phyloP scores from a whole-genome alignment of 2,329 filamentous ascomycete species.

The Ophiosphaerella korrae region DNA sequence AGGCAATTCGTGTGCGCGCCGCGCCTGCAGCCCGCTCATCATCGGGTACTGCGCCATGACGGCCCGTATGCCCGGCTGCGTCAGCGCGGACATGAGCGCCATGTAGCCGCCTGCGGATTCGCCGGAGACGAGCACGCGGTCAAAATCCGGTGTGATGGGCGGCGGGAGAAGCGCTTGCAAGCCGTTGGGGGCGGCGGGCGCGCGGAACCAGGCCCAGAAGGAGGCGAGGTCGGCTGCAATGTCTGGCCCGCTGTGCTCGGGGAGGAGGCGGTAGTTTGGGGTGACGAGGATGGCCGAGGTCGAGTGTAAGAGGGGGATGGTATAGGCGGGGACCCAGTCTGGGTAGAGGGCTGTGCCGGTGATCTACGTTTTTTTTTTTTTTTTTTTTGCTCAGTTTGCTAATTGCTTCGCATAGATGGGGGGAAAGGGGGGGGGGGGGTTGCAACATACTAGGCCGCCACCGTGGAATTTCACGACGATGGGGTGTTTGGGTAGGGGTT shows the following conservation, averaged over 20 bases:
- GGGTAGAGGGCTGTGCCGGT: slow-evolving; percentile 34
- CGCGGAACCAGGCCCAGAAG: slow-evolving; percentile 55
- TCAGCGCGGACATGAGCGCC: slow-evolving; percentile 38
- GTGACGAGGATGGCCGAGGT: slow-evolving; percentile 53
- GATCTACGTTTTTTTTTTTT: slow-evolving; percentile 10
- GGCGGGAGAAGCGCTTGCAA: slow-evolving; percentile 8
- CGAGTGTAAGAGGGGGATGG: slow-evolving; percentile 47
- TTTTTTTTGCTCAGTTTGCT: neutral
- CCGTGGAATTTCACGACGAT: slow-evolving; percentile 53
- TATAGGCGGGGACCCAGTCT: slow-evolving; percentile 36
- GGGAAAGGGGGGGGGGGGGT: neutral
- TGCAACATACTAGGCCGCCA: slow-evolving; percentile 46
- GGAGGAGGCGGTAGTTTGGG: slow-evolving; percentile 59
- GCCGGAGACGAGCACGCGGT: slow-evolving; percentile 36
- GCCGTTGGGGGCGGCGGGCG: slow-evolving; percentile 9
- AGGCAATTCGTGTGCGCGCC: neutral
- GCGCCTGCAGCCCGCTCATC: slow-evolving; percentile 14
- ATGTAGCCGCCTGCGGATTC: slow-evolving; percentile 49
- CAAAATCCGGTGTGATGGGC: slow-evolving; percentile 28
- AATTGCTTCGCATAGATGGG: neutral
- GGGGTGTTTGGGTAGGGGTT: slow-evolving; percentile 41
- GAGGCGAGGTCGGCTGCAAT: slow-evolving; percentile 55
- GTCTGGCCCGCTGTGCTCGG: slow-evolving; percentile 54
- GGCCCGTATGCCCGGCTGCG: slow-evolving; percentile 23
- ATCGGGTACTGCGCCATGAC: slow-evolving; percentile 36